Evolutionary conservation across 768 basidiomycete genomes (phyloP).

Genomic region (Candolleomyces aberdarensis): DNA sequence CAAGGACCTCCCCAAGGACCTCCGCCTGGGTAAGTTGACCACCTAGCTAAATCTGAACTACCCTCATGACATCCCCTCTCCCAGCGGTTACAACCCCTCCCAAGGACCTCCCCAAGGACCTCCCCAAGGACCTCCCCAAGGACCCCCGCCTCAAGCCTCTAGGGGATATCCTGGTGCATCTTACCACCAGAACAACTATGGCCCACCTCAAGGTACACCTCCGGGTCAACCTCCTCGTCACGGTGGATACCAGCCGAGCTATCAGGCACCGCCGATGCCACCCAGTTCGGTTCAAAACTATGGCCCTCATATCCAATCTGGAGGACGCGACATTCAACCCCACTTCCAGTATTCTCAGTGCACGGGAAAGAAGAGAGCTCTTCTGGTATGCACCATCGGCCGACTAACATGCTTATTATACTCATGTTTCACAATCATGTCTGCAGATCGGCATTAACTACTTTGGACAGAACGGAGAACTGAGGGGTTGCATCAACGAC

Average conservation of each 20-base stretch:
- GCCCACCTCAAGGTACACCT: neutral
- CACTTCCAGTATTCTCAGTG: slow-evolving; percentile 91
- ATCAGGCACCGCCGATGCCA: slow-evolving; percentile 48
- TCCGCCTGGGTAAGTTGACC: neutral
- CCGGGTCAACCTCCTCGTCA: slow-evolving; percentile 19
- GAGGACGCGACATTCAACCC: slow-evolving; percentile 48
- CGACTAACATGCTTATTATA: neutral
- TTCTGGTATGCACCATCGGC: slow-evolving; percentile 55
- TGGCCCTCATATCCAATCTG: slow-evolving; percentile 53
- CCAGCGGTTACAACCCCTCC: neutral
- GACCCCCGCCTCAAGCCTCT: slow-evolving; percentile 12
- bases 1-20: neutral
- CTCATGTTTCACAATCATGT: neutral
- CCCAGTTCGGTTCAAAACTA: slow-evolving; percentile 59
- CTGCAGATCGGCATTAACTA: slow-evolving; percentile 89
- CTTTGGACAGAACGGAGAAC: slow-evolving; percentile 56
- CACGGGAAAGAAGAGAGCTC: slow-evolving; percentile 81
- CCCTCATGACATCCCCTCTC: neutral
- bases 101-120: neutral
- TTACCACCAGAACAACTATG: slow-evolving; percentile 14
- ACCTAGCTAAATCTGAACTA: neutral
- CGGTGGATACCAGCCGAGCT: slow-evolving; percentile 14
- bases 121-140: slow-evolving; percentile 8
- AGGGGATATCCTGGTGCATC: slow-evolving; percentile 13
- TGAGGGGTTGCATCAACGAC: slow-evolving; percentile 91